Conservation (phyloP, 73 alveolate genomes). For the Symbiodinium natans region DNA sequence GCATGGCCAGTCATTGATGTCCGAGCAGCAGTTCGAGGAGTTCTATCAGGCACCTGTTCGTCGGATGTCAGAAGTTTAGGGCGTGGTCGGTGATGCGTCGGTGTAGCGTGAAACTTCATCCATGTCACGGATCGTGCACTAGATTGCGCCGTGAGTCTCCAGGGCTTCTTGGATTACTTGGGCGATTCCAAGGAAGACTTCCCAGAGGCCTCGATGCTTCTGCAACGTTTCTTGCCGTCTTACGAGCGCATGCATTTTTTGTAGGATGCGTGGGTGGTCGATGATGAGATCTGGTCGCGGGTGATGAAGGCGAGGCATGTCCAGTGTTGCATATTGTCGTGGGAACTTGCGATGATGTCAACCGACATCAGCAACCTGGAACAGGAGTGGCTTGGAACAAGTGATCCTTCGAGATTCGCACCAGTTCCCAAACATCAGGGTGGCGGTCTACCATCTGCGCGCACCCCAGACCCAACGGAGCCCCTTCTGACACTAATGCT, state of each 20-base stretch:
- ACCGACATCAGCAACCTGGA: background rate
- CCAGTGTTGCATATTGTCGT: background rate
- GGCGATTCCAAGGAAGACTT: slow-evolving; percentile 79
- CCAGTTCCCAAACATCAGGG: slow-evolving; percentile 79
- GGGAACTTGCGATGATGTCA: background rate
- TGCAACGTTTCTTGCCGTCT: too few relatives aligned
- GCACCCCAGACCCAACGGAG: background rate
- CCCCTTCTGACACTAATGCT: background rate
- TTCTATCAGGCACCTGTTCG: slow-evolving; percentile 88
- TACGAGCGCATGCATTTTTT: background rate
- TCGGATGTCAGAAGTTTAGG: too few relatives aligned
- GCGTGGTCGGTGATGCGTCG: too few relatives aligned
- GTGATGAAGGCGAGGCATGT: slow-evolving; percentile 42
- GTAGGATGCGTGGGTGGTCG: slow-evolving; percentile 86
- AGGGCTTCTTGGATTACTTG: slow-evolving; percentile 71
- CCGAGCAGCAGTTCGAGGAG: slow-evolving; percentile 91
- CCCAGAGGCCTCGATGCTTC: slow-evolving; percentile 33
- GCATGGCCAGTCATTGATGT: slow-evolving; percentile 79
- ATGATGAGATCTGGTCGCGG: slow-evolving; percentile 81
- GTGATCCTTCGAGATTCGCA: slow-evolving; percentile 71
- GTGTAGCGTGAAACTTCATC: too few relatives aligned
- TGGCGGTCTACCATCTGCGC: slow-evolving; percentile 88
- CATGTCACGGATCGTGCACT: too few relatives aligned
- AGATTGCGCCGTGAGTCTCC: too few relatives aligned
- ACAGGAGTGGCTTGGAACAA: slow-evolving; percentile 92